A percentile compares a stretch with the other conserved stretches of the same genome.
Evolutionary conservation across 2,329 filamentous ascomycete genomes (phyloP).

Genomic region (Ophiostoma australiae): DNA sequence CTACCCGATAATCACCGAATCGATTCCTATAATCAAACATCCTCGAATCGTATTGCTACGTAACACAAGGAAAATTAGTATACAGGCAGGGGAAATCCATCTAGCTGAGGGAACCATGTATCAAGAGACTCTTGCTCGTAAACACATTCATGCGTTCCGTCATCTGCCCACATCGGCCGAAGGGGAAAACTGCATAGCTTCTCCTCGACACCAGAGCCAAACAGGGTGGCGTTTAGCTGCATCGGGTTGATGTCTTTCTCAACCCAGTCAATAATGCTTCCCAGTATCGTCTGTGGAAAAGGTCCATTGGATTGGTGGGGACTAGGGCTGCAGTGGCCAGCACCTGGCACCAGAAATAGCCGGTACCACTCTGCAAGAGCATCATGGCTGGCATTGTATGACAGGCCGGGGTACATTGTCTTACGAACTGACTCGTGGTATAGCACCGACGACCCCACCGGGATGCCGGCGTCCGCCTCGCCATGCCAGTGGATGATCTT

Average conservation of each 20-base stretch:
- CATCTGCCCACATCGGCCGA: neutral
- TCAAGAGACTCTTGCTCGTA: neutral
- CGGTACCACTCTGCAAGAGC: neutral
- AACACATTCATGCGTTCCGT: neutral
- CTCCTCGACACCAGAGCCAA: neutral
- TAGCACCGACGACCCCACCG: neutral
- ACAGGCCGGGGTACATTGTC: constrained; percentile 6
- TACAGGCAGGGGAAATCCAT: constrained; percentile 3
- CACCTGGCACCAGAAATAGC: neutral
- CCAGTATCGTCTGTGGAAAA: neutral
- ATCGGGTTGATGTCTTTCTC: neutral
- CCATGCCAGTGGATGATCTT: neutral
- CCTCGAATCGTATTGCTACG: no score
- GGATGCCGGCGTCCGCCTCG: neutral
- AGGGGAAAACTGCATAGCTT: neutral
- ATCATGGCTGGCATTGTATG: neutral
- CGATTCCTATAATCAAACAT: neutral
- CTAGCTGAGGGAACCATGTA: neutral
- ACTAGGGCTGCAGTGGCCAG: neutral
- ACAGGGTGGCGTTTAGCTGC: neutral
- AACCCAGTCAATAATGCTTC: neutral
- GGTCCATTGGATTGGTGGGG: neutral
- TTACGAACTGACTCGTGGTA: constrained; percentile 1
- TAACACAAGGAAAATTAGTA: neutral
- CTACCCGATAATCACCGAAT: neutral